These are phyloP conservation scores for Ochetophila trinervis DNA, from an alignment of 306 rosid species.

Conservation along the genomic window DNA sequence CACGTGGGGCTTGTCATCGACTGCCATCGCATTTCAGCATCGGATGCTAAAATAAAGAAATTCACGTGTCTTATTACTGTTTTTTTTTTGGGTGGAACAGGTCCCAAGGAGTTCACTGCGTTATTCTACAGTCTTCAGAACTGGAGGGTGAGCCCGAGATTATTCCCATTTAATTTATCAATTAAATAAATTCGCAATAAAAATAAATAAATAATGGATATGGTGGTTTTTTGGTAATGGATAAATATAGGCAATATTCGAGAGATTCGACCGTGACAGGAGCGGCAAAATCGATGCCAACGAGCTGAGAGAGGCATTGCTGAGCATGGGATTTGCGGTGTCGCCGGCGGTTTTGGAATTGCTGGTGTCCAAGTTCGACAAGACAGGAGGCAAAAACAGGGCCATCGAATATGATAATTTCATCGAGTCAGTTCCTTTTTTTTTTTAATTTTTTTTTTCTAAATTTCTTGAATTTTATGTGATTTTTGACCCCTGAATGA, in stretches of 20 bases:
- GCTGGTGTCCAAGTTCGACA: slow-evolving; percentile 92
- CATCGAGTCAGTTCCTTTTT: slow-evolving; percentile 60
- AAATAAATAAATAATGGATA: no score
- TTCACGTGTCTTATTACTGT: neutral
- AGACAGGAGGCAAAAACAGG: slow-evolving; percentile 70
- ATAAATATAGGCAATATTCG: slow-evolving; percentile 62
- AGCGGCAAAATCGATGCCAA: slow-evolving; percentile 76
- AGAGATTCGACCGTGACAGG: slow-evolving; percentile 81
- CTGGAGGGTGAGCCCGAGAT: slow-evolving; percentile 70
- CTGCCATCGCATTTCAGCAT: no score
- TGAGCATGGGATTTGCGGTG: slow-evolving; percentile 81
- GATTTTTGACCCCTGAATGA: slow-evolving; percentile 11
- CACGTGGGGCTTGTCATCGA: no score
- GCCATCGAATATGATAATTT: slow-evolving; percentile 93
- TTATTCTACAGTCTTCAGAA: slow-evolving; percentile 86
- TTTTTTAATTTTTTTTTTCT: neutral
- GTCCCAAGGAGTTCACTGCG: slow-evolving; percentile 89
- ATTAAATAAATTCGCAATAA: neutral
- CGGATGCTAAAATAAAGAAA: neutral
- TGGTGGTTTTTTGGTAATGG: neutral
- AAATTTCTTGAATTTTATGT: neutral
- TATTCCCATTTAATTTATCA: neutral
- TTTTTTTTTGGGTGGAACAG: slow-evolving; percentile 32
- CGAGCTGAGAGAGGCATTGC: slow-evolving; percentile 84
- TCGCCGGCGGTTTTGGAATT: slow-evolving; percentile 73